These are phyloP conservation scores for Selenicereus undatus DNA, from an alignment of 148 eudicot genomes.

Conservation along the genomic window DNA sequence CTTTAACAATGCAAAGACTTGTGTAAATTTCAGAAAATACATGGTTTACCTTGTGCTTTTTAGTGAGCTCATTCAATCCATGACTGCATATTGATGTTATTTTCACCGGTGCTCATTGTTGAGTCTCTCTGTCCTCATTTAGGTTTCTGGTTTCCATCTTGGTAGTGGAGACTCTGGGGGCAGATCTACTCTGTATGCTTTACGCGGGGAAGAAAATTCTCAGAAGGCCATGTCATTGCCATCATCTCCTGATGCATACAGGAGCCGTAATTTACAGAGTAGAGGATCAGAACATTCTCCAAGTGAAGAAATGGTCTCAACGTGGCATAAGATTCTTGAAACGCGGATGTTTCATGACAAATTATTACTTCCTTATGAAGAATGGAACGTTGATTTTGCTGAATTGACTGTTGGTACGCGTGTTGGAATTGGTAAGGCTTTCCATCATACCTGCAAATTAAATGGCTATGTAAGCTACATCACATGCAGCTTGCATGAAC, in stretches of 20 bases:
- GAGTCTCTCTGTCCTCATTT: slow-evolving; percentile 16
- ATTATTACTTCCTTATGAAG: slow-evolving; percentile 78
- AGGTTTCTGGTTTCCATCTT: slow-evolving; percentile 52
- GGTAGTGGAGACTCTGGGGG: slow-evolving; percentile 54
- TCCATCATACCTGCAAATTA: background rate
- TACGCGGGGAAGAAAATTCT: slow-evolving; percentile 55
- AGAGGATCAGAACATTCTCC: slow-evolving; percentile 34
- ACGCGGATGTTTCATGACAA: slow-evolving; percentile 63
- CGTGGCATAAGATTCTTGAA: slow-evolving; percentile 79
- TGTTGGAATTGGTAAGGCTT: slow-evolving; percentile 85
- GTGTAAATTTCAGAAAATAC: background rate
- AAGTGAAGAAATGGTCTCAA: slow-evolving; percentile 56
- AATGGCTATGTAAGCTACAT: background rate
- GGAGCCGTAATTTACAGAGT: slow-evolving; percentile 47
- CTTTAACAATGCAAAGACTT: background rate
- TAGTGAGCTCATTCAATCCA: background rate
- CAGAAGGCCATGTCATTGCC: slow-evolving; percentile 92
- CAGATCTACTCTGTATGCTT: slow-evolving; percentile 44
- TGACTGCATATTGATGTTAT: background rate
- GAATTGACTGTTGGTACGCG: slow-evolving; percentile 95
- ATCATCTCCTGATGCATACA: slow-evolving; percentile 83
- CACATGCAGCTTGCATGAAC: background rate
- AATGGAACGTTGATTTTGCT: slow-evolving; percentile 91
- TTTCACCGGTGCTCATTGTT: background rate
- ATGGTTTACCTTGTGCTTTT: background rate